A percentile compares a stretch with the other conserved stretches of the same genome.
Evolutionary conservation across 495 filamentous ascomycete species (phyloP).

Genomic region (Tetracladium setigerum): DNA sequence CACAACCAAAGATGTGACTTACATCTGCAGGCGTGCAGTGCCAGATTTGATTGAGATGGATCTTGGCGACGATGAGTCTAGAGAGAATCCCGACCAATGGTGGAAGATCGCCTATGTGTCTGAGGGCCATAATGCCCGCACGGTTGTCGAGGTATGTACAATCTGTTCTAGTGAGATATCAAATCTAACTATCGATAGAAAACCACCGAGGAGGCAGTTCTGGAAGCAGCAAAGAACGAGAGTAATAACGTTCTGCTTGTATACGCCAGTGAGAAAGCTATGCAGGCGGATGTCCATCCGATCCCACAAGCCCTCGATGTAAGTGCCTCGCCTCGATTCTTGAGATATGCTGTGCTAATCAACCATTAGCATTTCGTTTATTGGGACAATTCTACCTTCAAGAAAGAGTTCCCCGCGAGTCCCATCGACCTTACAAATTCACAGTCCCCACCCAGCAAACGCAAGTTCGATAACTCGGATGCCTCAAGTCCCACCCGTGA

Average conservation of each 20-base stretch:
- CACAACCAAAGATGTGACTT: conserved; percentile 17
- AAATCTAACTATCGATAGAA: conserved; percentile 12
- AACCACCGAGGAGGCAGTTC: conserved; percentile 27
- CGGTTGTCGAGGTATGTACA: conserved; percentile 15
- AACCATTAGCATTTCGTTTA: conserved; percentile 16
- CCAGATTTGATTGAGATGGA: conserved; percentile 18
- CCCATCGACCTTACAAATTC: too few species aligned
- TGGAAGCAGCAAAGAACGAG: conserved; percentile 24
- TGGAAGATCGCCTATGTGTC: conserved; percentile 27
- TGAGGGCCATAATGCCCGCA: conserved; percentile 10
- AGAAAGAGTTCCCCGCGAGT: conserved; percentile 7
- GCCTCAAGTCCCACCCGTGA: too few species aligned
- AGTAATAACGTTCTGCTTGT: conserved; percentile 25
- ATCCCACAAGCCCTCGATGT: conserved; percentile 30
- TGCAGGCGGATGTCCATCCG: conserved; percentile 12
- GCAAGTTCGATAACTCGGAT: conserved; percentile 10
- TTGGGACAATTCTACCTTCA: conserved; percentile 17
- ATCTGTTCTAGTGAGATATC: conserved; percentile 6
- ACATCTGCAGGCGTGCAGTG: conserved; percentile 13
- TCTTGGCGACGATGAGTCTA: conserved; percentile 10
- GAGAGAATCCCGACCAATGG: conserved; percentile 26
- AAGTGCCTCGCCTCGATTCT: conserved; percentile 1
- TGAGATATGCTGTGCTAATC: conserved; percentile 1
- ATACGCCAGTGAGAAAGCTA: conserved; percentile 30
- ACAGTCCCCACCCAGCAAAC: conserved; percentile 13